These are phyloP conservation scores for Nitzschia sp. DNA, from an alignment of 108 stramenopile species.

Conservation along the genomic window DNA sequence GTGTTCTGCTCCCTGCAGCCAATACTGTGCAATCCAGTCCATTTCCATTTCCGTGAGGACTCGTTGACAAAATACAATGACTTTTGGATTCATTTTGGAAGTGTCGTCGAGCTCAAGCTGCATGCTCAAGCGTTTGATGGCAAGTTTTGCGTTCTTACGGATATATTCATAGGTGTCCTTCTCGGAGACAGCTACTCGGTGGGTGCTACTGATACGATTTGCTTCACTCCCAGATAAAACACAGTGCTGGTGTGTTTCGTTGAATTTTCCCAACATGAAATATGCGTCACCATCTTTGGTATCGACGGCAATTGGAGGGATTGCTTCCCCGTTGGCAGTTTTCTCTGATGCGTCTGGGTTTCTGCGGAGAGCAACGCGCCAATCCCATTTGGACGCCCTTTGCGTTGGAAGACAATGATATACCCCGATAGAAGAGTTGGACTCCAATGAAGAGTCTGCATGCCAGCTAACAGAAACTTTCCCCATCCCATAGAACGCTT, in stretches of 20 bases:
- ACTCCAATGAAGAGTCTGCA: constrained; percentile 80
- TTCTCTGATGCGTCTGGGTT: constrained; percentile 26
- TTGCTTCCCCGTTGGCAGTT: constrained; percentile 20
- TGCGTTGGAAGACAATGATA: constrained; percentile 60
- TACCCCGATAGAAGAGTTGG: constrained; percentile 73
- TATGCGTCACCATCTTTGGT: constrained; percentile 71
- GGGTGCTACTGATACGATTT: constrained; percentile 60
- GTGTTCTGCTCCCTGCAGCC: constrained; percentile 67
- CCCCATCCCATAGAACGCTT: constrained; percentile 45
- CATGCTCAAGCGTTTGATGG: constrained; percentile 26
- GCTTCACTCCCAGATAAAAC: constrained; percentile 57
- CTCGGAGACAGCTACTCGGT: constrained; percentile 44
- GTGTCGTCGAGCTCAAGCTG: constrained; percentile 6
- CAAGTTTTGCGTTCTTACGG: constrained; percentile 20
- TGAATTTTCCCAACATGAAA: constrained; percentile 88
- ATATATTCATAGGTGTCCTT: constrained; percentile 40
- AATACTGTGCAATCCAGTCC: constrained; percentile 85
- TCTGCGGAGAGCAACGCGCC: constrained; percentile 70
- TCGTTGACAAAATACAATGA: constrained; percentile 39
- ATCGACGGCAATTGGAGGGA: constrained; percentile 40
- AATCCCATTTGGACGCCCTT: constrained; percentile 38
- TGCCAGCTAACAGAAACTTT: constrained; percentile 88
- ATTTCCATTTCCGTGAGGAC: constrained; percentile 75
- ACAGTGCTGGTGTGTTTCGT: constrained; percentile 81
- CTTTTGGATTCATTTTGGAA: constrained; percentile 20